Evolutionary conservation across 306 rosid species (phyloP).

Genomic region (Lathyrus sativus): DNA sequence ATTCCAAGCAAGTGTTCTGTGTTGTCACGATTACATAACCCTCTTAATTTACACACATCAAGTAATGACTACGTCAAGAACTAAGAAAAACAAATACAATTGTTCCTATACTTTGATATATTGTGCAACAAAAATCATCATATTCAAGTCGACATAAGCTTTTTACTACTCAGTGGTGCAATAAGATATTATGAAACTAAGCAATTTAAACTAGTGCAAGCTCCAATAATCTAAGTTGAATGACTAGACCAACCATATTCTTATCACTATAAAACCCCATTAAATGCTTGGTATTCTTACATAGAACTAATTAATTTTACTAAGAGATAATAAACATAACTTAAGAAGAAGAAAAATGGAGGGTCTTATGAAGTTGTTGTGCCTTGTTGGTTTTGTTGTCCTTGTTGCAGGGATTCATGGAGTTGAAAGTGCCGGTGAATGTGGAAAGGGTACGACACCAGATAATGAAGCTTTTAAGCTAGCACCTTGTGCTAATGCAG

Average conservation of each 20-base stretch:
- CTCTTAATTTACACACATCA: conserved; percentile 15
- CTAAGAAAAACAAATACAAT: conserved; percentile 17
- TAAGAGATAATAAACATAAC: background rate
- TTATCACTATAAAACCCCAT: conserved; percentile 45
- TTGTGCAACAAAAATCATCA: conserved; percentile 23
- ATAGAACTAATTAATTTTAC: conserved; percentile 12
- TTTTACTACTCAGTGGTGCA: conserved; percentile 37
- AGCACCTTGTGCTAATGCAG: conserved; percentile 61
- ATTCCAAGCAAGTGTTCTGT: background rate
- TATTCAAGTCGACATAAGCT: conserved; percentile 32
- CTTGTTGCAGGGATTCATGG: conserved; percentile 28
- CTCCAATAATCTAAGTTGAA: conserved; percentile 50
- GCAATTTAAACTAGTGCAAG: conserved; percentile 48
- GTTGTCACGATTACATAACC: conserved; percentile 22
- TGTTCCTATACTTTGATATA: conserved; percentile 28
- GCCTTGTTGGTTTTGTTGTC: conserved; percentile 47
- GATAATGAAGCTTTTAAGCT: conserved; percentile 63
- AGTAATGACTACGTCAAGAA: conserved; percentile 26
- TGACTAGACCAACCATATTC: conserved; percentile 46
- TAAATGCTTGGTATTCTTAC: background rate
- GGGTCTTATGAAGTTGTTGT: conserved; percentile 41
- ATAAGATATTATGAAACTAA: conserved; percentile 24
- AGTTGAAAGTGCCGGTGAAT: conserved; percentile 54
- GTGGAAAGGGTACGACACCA: conserved; percentile 57
- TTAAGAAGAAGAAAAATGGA: conserved; percentile 26